These are phyloP conservation scores for Leccinum incarnatum DNA, from an alignment of 768 basidiomycete species.

Conservation along the genomic window DNA sequence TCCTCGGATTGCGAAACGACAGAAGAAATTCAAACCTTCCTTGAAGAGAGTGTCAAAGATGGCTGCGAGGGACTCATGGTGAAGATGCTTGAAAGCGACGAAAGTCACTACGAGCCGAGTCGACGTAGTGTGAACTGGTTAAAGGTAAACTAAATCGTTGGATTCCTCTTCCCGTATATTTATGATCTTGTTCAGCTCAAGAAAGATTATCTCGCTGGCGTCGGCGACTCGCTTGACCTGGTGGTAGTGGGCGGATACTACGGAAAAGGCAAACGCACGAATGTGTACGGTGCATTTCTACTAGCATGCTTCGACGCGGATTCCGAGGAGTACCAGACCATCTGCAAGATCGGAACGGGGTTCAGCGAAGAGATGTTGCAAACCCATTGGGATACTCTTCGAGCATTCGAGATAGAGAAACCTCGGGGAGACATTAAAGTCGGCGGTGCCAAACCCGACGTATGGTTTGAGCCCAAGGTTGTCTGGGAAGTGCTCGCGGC, in stretches of 20 bases:
- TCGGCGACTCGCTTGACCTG: conserved; percentile 95
- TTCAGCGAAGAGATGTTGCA: conserved; percentile 91
- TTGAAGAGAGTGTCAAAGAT: conserved; percentile 96
- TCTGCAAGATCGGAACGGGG: conserved; percentile 99
- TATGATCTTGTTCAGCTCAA: conserved; percentile 63
- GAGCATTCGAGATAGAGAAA: conserved; percentile 69
- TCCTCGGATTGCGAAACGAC: conserved; percentile 84
- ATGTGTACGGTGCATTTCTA: conserved; percentile 96
- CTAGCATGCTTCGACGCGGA: conserved; percentile 96
- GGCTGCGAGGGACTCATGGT: conserved; percentile 99
- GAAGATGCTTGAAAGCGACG: conserved; percentile 93
- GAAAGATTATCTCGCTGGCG: conserved; percentile 95
- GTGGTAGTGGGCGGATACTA: conserved; percentile 98
- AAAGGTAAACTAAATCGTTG: conserved; percentile 57
- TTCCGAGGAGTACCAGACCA: conserved; percentile 91
- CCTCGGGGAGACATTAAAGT: conserved; percentile 81
- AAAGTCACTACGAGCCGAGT: conserved; percentile 94
- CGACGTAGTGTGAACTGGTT: conserved; percentile 96
- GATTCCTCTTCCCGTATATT: neutral
- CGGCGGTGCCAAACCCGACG: conserved; percentile 93
- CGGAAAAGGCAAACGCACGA: conserved; percentile 96
- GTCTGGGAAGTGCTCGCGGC: conserved; percentile 99
- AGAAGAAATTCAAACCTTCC: conserved; percentile 92
- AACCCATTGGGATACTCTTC: conserved; percentile 75
- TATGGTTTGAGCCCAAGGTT: conserved; percentile 96